Percentiles rank a stretch among this genome's conserved stretches.
Evolutionary conservation across 352 stramenopile species (phyloP).

Genomic region (Pythium pectinolyticum): DNA sequence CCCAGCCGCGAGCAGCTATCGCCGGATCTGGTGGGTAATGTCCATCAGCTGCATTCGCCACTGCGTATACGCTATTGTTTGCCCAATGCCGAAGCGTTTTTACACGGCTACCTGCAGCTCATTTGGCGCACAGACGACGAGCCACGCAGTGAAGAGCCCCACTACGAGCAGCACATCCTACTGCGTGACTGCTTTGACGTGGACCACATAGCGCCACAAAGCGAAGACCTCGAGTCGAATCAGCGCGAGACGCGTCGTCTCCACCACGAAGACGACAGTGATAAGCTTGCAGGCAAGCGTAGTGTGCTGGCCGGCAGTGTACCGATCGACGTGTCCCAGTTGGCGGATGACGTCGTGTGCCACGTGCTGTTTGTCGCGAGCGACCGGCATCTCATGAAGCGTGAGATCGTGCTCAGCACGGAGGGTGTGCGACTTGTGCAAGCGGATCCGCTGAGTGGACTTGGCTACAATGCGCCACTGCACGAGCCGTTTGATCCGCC

Average conservation of each 20-base stretch:
- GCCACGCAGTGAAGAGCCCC: constrained; percentile 49
- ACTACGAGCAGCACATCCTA: constrained; percentile 45
- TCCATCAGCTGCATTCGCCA: constrained; percentile 39
- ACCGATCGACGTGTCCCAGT: constrained; percentile 40
- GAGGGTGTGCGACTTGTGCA: constrained; percentile 44
- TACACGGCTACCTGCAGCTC: constrained; percentile 67
- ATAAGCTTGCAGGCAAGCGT: not conserved
- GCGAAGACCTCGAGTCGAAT: constrained; percentile 19
- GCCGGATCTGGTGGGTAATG: constrained; percentile 31
- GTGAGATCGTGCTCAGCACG: constrained; percentile 56
- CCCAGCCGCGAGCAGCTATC: constrained; percentile 42
- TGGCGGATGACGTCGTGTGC: constrained; percentile 47
- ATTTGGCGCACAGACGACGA: constrained; percentile 54
- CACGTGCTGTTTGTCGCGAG: constrained; percentile 63
- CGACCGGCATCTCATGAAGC: constrained; percentile 55
- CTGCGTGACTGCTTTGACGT: constrained; percentile 48
- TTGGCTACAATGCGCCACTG: not conserved
- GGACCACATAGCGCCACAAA: constrained; percentile 20
- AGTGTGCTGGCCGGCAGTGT: constrained; percentile 41
- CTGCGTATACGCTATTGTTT: constrained; percentile 52
- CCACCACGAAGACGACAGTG: constrained; percentile 23
- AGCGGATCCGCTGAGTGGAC: constrained; percentile 13
- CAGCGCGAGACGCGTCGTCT: constrained; percentile 24
- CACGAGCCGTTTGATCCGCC: constrained; percentile 28
- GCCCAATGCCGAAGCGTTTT: constrained; percentile 38